These are phyloP conservation scores for Carex scoparia DNA, from an alignment of 176 grass and related monocot genomes.

Conservation along the genomic window DNA sequence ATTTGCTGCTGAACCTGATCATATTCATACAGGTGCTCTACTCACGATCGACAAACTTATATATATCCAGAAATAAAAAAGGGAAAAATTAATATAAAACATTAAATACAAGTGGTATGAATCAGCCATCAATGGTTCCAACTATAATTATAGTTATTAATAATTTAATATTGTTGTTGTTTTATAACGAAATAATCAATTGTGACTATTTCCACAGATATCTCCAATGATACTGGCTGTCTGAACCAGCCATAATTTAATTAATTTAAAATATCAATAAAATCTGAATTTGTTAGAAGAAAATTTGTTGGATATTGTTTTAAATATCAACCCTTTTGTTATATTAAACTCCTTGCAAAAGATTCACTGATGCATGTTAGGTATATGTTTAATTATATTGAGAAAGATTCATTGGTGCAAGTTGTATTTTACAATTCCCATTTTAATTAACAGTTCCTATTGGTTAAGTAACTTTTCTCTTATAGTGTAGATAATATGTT, in stretches of 20 bases:
- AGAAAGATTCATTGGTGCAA: neutral
- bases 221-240: neutral
- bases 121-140: neutral
- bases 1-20: neutral
- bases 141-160: neutral
- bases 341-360: neutral
- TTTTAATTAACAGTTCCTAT: neutral
- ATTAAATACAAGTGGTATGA: neutral
- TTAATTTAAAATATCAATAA: neutral
- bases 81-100: neutral
- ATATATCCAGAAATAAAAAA: neutral
- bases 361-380: slow-evolving; percentile 1
- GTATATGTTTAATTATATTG: neutral
- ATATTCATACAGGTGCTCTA: neutral
- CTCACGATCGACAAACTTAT: neutral
- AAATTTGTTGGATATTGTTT: neutral
- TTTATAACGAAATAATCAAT: neutral
- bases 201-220: neutral
- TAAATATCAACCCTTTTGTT: neutral
- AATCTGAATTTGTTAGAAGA: neutral
- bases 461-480: neutral
- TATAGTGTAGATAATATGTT: neutral
- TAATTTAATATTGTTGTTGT: neutral
- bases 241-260: neutral
- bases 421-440: neutral